phyloP scores from a whole-genome alignment of 2,329 filamentous ascomycete species.

The Aureobasidium melanogenum region DNA sequence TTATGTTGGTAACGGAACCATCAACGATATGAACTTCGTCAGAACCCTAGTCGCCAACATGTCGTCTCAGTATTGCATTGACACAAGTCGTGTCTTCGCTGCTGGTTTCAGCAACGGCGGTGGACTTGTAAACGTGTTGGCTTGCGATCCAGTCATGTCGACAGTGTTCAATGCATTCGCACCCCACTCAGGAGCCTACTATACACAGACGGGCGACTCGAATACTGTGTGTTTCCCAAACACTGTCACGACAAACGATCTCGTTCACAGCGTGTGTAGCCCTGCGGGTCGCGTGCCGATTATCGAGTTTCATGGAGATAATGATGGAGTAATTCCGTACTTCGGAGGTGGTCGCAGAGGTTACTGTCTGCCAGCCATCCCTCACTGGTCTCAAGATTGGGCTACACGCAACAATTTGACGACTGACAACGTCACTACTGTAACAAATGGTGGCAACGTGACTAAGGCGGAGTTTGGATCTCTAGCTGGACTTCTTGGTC shows the following conservation, averaged over 20 bases:
- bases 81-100: constrained; percentile 35
- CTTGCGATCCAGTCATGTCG: constrained; percentile 36
- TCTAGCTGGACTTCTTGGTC: constrained; percentile 23
- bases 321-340: constrained; percentile 32
- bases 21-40: constrained; percentile 36
- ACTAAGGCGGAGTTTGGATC: constrained; percentile 22
- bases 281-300: constrained; percentile 27
- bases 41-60: constrained; percentile 33
- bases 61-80: constrained; percentile 33
- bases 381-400: constrained; percentile 30
- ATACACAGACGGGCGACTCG: constrained; percentile 24
- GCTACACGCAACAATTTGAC: constrained; percentile 26
- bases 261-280: constrained; percentile 16
- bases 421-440: constrained; percentile 22
- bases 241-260: constrained; percentile 15
- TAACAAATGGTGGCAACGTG: constrained; percentile 21
- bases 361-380: constrained; percentile 22
- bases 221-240: constrained; percentile 15
- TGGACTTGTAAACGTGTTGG: constrained; percentile 38
- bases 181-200: constrained; percentile 38
- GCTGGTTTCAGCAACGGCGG: constrained; percentile 48
- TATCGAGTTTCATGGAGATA: constrained; percentile 36
- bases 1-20: constrained; percentile 25
- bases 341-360: constrained; percentile 25
- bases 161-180: constrained; percentile 40